Conservation (phyloP, 139 green algal species). For the Micractinium sp. region DNA sequence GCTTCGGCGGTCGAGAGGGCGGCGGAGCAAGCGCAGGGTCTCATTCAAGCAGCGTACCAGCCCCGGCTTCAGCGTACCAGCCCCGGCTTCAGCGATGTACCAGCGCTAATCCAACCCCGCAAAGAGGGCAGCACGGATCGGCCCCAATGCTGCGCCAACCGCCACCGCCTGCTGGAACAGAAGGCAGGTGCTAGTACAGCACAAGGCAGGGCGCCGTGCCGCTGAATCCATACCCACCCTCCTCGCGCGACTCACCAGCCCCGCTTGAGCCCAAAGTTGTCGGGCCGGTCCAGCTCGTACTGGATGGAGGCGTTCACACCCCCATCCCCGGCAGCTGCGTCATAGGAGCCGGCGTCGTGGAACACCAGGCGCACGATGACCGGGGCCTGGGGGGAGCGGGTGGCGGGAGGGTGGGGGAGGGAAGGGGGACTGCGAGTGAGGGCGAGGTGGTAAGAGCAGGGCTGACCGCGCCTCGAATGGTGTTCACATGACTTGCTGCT, state of each 20-base stretch:
- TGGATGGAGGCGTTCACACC: slow-evolving; percentile 85
- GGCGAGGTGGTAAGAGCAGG: not conserved
- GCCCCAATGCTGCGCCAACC: no score
- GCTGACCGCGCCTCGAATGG: not conserved
- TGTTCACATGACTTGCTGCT: not conserved
- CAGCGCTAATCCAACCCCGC: no score
- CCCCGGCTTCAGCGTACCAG: no score
- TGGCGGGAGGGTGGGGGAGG: not conserved
- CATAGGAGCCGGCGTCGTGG: slow-evolving; percentile 87
- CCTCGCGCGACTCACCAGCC: slow-evolving; percentile 71
- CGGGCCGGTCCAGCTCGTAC: slow-evolving; percentile 86
- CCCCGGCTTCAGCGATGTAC: not conserved
- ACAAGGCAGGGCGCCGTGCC: no score
- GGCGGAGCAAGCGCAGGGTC: no score
- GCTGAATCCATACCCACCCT: no score
- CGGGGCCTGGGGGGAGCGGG: slow-evolving; percentile 58
- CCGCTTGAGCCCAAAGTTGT: slow-evolving; percentile 89
- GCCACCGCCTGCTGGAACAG: no score
- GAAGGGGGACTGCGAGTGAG: not conserved
- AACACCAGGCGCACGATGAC: slow-evolving; percentile 86
- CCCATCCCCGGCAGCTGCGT: slow-evolving; percentile 52
- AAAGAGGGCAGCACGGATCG: no score
- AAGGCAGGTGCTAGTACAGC: no score
- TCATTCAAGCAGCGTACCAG: no score
- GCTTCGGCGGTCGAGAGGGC: no score